Base-by-base conservation (phyloP, 2,329 filamentous ascomycete genomes). In the Clonostachys rhizophaga region DNA sequence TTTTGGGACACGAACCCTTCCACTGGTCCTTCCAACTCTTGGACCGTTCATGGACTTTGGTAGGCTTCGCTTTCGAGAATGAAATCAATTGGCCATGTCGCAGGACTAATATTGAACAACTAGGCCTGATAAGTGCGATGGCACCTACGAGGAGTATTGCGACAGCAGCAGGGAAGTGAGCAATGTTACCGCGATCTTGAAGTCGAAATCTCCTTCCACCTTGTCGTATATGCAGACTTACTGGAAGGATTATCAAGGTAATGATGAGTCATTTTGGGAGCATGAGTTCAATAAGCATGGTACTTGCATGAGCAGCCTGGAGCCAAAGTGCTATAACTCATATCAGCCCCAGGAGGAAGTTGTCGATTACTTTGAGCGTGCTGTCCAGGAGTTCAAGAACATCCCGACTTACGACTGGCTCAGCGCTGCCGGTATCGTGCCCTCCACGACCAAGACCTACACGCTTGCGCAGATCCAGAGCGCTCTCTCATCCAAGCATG, bases 271-370 rank as follows among this genome's bases (percentile, higher is more conserved):
- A 10, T 80, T 90, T 54, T 90, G 86, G 86, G 71, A 85, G 59
- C 85, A 89, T 61, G 86, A 90, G 64, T 90, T 83, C 80, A 70
- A 72, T 53, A 90, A 88, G 62, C 86, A 91, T 60, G 87, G 87
- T 46, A 76, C 73, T 14, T 89, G 86, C 65, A 79, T 89, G 52
- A 81, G 72, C 55, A 90, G 86, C 0, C 72, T 90, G 9, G 72
- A 83, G 42, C 78, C 86, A 0, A 63, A 66, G 16, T 91, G 87
- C 70, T 91, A 89, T 66, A 65, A 68, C 4, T 60, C 69, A 55
- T 86, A 87, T 61, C 64, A 72, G 47, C 64, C 76, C 0, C 77
- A 76, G 10, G 73, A 86, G 49, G 86, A 89, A 57, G 82, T 83
- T 1, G 75, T 80, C 12, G 84, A 86, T 59, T 90, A 79, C 66